Evolutionary conservation across 371 early-diverging fungal genomes (phyloP).

Genomic region (Umbelopsis sp.): DNA sequence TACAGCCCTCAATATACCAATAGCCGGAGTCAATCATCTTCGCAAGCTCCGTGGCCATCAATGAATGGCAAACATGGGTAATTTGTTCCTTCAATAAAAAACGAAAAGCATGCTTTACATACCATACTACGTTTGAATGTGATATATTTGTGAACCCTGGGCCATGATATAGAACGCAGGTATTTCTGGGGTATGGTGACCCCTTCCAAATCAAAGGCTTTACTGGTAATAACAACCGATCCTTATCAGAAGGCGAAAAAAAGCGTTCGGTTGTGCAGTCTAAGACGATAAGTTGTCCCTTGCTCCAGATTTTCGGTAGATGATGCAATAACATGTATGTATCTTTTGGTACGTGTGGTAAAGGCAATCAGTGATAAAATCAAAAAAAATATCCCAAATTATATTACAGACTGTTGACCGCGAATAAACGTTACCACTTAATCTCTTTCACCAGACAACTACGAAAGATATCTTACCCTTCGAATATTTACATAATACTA

Average conservation of each 20-base stretch:
- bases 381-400: too few species aligned
- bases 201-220: background rate
- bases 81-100: too few species aligned
- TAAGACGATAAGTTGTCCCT: too few species aligned
- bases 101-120: too few species aligned
- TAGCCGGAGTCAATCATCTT: slow-evolving; percentile 29
- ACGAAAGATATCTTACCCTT: background rate
- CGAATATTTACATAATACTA: background rate
- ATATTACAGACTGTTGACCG: background rate
- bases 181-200: background rate
- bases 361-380: too few species aligned
- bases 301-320: background rate
- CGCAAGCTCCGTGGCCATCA: background rate
- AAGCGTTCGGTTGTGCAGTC: background rate
- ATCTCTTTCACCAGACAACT: slow-evolving; percentile 2
- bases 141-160: too few species aligned
- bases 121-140: too few species aligned
- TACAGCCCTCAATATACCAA: slow-evolving; percentile 61
- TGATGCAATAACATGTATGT: slow-evolving; percentile 6
- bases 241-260: background rate
- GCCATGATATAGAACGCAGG: too few species aligned
- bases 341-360: background rate
- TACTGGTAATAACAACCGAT: background rate
- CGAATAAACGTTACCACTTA: background rate
- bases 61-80: too few species aligned